A percentile compares a stretch with the other conserved stretches of the same genome.
Conservation (phyloP, 495 filamentous ascomycete species). For the Penicillium cinerascens region DNA sequence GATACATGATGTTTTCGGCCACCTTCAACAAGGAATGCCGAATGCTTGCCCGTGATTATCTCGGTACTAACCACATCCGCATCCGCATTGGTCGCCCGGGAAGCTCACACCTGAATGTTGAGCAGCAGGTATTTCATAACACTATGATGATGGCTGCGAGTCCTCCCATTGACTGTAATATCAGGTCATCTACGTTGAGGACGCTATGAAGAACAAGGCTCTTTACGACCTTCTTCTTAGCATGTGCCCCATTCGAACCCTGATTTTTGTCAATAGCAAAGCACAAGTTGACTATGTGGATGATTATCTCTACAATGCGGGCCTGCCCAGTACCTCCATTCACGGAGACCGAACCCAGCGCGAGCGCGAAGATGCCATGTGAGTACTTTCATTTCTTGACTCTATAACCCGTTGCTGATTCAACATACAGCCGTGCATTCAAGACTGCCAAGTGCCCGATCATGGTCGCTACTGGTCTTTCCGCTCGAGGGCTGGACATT, state of each 20-base stretch:
- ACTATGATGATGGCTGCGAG: not conserved
- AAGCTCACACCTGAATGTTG: constrained; percentile 71
- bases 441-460: constrained; percentile 69
- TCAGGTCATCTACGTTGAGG: constrained; percentile 60
- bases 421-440: constrained; percentile 65
- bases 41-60: constrained; percentile 67
- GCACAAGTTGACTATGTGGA: constrained; percentile 73
- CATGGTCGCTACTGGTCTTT: constrained; percentile 78
- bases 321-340: constrained; percentile 79
- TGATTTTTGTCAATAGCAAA: constrained; percentile 88
- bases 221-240: constrained; percentile 70
- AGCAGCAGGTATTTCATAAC: constrained; percentile 52
- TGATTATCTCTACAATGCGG: constrained; percentile 77
- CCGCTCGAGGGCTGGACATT: constrained; percentile 88
- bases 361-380: constrained; percentile 92
- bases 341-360: constrained; percentile 83
- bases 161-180: not conserved
- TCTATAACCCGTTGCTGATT: not conserved
- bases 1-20: constrained; percentile 91
- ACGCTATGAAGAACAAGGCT: constrained; percentile 60
- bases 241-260: constrained; percentile 67
- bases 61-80: constrained; percentile 67
- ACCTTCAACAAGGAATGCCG: constrained; percentile 81
- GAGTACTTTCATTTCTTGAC: constrained; percentile 26
- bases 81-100: constrained; percentile 84